These are phyloP conservation scores for Phytophthora meadii DNA, from an alignment of 352 stramenopile genomes.

Conservation along the genomic window DNA sequence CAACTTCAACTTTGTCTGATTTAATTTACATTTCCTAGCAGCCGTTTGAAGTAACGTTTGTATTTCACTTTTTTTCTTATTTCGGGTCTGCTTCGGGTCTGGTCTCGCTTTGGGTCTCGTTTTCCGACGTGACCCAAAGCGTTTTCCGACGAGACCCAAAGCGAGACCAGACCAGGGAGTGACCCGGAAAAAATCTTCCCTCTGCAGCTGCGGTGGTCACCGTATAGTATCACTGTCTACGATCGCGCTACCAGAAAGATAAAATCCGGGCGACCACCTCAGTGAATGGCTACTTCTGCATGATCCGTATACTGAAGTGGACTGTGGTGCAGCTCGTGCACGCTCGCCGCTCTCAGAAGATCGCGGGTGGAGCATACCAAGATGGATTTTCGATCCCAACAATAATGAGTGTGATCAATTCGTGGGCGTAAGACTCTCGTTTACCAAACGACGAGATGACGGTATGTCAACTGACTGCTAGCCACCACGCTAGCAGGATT, in stretches of 20 bases:
- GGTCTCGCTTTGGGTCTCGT: too few species aligned
- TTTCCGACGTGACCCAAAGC: too few species aligned
- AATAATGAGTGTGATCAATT: slow-evolving; percentile 1
- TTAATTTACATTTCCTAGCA: too few species aligned
- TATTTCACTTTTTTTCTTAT: too few species aligned
- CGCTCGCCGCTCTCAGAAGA: slow-evolving; percentile 10
- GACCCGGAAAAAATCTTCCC: too few species aligned
- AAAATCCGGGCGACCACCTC: slow-evolving; percentile 19
- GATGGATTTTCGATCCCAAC: slow-evolving; percentile 22
- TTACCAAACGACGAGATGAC: slow-evolving; percentile 4
- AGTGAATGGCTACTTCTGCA: slow-evolving; percentile 11
- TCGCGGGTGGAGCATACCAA: slow-evolving; percentile 3
- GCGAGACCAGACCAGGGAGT: too few species aligned
- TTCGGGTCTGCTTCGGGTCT: too few species aligned
- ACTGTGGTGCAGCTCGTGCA: neutral
- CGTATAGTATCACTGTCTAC: slow-evolving; percentile 2
- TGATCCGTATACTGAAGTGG: neutral
- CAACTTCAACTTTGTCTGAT: too few species aligned
- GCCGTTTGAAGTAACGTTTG: too few species aligned
- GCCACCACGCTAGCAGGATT: neutral
- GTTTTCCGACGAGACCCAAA: too few species aligned
- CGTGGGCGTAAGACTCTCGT: slow-evolving; percentile 1
- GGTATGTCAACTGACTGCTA: slow-evolving; percentile 6
- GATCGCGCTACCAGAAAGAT: slow-evolving; percentile 18
- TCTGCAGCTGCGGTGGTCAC: slow-evolving; percentile 8